phyloP scores from a whole-genome alignment of 257 asterid genomes.

The Striga asiatica region DNA sequence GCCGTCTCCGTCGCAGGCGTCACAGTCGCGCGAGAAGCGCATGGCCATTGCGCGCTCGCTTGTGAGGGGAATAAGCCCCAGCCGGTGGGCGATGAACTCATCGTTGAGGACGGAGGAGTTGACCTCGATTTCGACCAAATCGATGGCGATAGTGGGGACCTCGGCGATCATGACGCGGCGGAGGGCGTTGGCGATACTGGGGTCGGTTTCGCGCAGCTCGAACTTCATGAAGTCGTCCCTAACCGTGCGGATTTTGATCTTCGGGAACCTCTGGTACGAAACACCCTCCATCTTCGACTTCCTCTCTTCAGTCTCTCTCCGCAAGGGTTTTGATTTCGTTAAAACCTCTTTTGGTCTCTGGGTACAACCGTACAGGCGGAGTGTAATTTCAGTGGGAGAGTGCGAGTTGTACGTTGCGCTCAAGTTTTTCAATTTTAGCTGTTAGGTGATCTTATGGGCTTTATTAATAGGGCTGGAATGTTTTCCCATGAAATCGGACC shows the following conservation, averaged over 20 bases:
- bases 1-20: conserved; percentile 97
- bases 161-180: conserved; percentile 98
- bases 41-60: conserved; percentile 93
- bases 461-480: no score
- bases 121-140: conserved; percentile 92
- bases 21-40: conserved; percentile 97
- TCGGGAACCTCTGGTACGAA: conserved; percentile 84
- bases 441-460: no score
- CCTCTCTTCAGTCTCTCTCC: background rate
- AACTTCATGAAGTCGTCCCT: conserved; percentile 69
- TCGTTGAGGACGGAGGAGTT: conserved; percentile 86
- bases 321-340: conserved; percentile 16
- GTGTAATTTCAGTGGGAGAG: no score
- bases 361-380: no score
- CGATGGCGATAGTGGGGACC: conserved; percentile 91
- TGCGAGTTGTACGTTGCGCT: no score
- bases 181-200: conserved; percentile 91
- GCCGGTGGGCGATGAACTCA: conserved; percentile 93
- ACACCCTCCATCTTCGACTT: conserved; percentile 44
- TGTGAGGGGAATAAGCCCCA: conserved; percentile 75
- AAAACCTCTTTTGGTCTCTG: conserved; percentile 24
- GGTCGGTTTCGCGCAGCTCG: conserved; percentile 91
- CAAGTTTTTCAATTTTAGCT: no score
- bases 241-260: conserved; percentile 66
- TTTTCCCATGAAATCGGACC: no score